A percentile compares a stretch with the other conserved stretches of the same genome.
Conservation (phyloP, 2,329 filamentous ascomycete species). For the Incumbomyces lentus region DNA sequence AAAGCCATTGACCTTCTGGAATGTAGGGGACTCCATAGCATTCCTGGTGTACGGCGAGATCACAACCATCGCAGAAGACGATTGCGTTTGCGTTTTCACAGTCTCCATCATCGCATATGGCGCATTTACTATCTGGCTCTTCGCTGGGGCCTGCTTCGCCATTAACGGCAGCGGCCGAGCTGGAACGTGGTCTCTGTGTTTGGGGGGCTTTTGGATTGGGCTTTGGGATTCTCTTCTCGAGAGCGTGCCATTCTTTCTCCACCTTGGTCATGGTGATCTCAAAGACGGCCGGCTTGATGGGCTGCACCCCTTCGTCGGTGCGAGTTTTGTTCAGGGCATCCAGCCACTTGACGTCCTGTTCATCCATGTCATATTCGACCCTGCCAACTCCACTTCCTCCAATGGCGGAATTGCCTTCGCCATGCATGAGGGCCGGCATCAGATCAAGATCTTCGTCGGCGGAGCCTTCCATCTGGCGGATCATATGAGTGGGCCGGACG, state of each 20-base stretch:
- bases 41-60: constrained; percentile 94
- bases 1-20: constrained; percentile 96
- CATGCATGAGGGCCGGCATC: constrained; percentile 43
- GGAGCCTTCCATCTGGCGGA: constrained; percentile 51
- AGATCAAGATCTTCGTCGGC: constrained; percentile 55
- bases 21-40: constrained; percentile 99
- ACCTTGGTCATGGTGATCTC: constrained; percentile 98
- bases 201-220: constrained; percentile 93
- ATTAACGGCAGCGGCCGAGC: constrained; percentile 89
- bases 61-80: constrained; percentile 96
- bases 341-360: constrained; percentile 96
- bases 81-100: constrained; percentile 99
- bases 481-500: constrained; percentile 62
- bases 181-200: constrained; percentile 83
- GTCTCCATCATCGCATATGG: constrained; percentile 97
- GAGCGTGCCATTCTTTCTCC: constrained; percentile 93
- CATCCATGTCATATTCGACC: constrained; percentile 99
- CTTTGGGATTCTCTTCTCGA: constrained; percentile 95
- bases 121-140: constrained; percentile 94
- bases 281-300: constrained; percentile 86
- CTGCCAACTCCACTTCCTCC: constrained; percentile 54
- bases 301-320: constrained; percentile 61
- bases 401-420: constrained; percentile 47
- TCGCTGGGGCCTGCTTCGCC: constrained; percentile 76
- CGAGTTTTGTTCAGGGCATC: constrained; percentile 71